These are phyloP conservation scores for Boletus insuetus DNA, from an alignment of 768 basidiomycete genomes.

Conservation along the genomic window DNA sequence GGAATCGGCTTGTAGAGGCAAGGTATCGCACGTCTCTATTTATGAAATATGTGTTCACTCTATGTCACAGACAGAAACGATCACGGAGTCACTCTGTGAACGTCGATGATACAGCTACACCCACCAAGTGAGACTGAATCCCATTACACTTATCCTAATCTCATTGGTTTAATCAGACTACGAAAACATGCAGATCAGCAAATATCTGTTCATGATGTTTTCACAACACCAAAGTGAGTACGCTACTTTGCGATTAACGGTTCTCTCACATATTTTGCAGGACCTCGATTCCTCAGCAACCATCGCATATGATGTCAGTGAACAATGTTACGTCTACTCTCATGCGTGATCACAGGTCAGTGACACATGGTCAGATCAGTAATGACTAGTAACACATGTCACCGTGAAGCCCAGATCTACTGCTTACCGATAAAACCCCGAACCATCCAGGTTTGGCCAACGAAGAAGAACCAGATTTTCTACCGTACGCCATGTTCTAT, in stretches of 20 bases:
- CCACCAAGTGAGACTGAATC: slow-evolving; percentile 21
- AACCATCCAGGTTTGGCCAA: neutral
- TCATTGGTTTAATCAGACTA: neutral
- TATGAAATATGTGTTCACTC: neutral
- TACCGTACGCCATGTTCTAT: slow-evolving; percentile 15
- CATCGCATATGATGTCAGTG: neutral
- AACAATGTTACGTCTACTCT: neutral
- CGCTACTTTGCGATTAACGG: neutral
- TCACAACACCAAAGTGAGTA: slow-evolving; percentile 7
- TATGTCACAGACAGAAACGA: slow-evolving; percentile 22
- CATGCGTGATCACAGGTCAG: slow-evolving; percentile 10
- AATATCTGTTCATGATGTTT: neutral
- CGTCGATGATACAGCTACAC: slow-evolving; percentile 6
- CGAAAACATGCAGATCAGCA: slow-evolving; percentile 3
- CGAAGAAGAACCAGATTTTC: slow-evolving; percentile 15
- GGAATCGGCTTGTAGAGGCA: slow-evolving; percentile 18
- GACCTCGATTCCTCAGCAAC: neutral
- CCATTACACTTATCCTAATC: neutral
- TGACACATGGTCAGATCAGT: neutral
- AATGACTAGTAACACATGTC: slow-evolving; percentile 1
- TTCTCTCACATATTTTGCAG: slow-evolving; percentile 1
- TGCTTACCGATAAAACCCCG: neutral
- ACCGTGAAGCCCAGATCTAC: slow-evolving; percentile 4
- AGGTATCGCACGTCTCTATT: slow-evolving; percentile 4
- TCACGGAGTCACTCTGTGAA: slow-evolving; percentile 20